Conservation (phyloP, 345 rosid genomes). For the Gossypium bickii region DNA sequence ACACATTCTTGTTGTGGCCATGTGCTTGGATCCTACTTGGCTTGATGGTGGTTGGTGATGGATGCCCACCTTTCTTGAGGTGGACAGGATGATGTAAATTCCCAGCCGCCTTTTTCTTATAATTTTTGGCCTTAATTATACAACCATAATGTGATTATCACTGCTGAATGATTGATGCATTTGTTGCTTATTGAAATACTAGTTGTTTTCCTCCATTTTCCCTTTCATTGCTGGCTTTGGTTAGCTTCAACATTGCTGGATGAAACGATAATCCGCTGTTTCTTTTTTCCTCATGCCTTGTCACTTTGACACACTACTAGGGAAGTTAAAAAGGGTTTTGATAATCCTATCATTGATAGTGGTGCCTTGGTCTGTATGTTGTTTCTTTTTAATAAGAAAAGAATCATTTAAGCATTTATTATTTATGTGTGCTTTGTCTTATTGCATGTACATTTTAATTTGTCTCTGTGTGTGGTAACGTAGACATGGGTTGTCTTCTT, state of each 20-base stretch:
- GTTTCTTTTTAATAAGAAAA: not conserved
- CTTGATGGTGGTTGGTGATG: conserved; percentile 38
- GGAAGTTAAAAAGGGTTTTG: not conserved
- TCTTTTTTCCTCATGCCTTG: not conserved
- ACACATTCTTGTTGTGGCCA: conserved; percentile 21
- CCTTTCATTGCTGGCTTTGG: not conserved
- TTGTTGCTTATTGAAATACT: not conserved
- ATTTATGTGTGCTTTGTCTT: not conserved
- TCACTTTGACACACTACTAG: not conserved
- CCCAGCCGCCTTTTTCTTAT: not conserved
- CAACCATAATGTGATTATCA: conserved; percentile 10
- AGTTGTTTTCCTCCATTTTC: not conserved
- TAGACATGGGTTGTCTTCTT: conserved; percentile 31
- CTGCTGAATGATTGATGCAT: conserved; percentile 7
- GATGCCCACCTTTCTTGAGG: conserved; percentile 28
- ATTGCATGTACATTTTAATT: not conserved
- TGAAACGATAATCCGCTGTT: not conserved
- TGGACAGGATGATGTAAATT: conserved; percentile 22
- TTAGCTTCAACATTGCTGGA: not conserved
- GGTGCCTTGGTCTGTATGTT: not conserved
- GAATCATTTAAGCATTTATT: not conserved
- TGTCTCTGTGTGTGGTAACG: conserved; percentile 21
- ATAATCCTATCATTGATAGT: not conserved
- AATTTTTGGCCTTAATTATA: conserved; percentile 4
- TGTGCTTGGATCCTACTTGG: conserved; percentile 32